Base-by-base conservation (phyloP, 75 land plant genomes). In the Ceratopteris richardii region DNA sequence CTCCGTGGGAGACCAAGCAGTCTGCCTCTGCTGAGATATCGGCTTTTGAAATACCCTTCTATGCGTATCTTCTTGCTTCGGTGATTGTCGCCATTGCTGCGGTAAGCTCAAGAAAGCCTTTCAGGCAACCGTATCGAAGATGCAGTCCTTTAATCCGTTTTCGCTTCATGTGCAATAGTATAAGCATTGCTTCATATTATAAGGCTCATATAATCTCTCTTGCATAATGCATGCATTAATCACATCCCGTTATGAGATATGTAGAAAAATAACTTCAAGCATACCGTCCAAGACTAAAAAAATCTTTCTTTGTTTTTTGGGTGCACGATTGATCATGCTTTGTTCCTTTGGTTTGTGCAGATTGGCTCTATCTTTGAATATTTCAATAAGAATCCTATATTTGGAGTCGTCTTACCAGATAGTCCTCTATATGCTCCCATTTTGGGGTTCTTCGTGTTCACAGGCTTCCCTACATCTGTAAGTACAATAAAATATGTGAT, bases 281-380 rank as follows among this genome's bases (percentile, higher is more conserved):
- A n/a, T n/a, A n/a, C n/a, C n/a, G n/a, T n/a, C n/a, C n/a, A n/a
- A n/a, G n/a, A n/a, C n/a, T n/a, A n/a, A n/a, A n/a, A n/a, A n/a
- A n/a, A n/a, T n/a, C n/a, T n/a, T n/a, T n/a, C n/a, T n/a, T n/a
- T n/a, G n/a, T n/a, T n/a, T n/a, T n/a, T n/a, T n/a, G n/a, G n/a
- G n/a, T n/a, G n/a, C n/a, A n/a, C 9, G 37, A 33, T 33, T 9
- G 37, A 33, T 33, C 37, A 33, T 33, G n/a, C 6, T 48, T 6
- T 48, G 51, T 18, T 48, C 20, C 20, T 48, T 4, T 52, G n/a
- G 26, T 28, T 30, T 57, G 37, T 76, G 54, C 92, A 95, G 99
- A 73, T 95, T 29, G 99, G 99, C 51, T 95, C 99, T 0, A 46
- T 84, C n/a, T 95, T 95, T 60, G 99, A 95, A 74, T 95, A 90